Evolutionary conservation across 768 basidiomycete species (phyloP).

Genomic region (Amanita phalloides): DNA sequence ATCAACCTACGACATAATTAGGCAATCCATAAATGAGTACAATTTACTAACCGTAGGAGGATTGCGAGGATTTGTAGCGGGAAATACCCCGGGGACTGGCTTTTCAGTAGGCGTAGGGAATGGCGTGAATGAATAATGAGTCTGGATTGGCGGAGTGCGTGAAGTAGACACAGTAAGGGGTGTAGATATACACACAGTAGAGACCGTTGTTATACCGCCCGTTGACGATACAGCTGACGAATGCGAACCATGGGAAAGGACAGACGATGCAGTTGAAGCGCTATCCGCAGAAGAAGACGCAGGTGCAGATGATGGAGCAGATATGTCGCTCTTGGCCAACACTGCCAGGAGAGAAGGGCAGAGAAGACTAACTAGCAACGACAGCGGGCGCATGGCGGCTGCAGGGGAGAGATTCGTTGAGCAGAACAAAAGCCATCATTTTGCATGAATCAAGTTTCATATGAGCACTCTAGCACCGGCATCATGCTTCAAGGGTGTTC

Average conservation of each 20-base stretch:
- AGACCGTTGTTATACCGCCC: too few relatives aligned
- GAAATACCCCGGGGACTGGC: constrained; percentile 43
- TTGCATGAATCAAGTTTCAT: neutral
- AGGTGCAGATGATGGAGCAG: neutral
- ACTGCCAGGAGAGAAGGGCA: constrained; percentile 7
- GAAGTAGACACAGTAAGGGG: neutral
- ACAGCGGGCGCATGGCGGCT: neutral
- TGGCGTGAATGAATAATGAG: constrained; percentile 35
- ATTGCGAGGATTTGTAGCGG: constrained; percentile 38
- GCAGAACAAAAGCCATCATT: neutral
- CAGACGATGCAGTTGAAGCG: constrained; percentile 7
- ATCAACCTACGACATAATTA: constrained; percentile 16
- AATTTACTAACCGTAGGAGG: constrained; percentile 40
- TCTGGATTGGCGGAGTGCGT: neutral
- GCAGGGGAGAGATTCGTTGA: neutral
- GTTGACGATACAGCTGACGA: neutral
- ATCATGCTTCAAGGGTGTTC: neutral
- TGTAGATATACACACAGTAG: neutral
- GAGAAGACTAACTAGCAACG: neutral
- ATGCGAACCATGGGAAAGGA: neutral
- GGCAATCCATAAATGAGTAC: neutral
- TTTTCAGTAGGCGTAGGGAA: constrained; percentile 51
- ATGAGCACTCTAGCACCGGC: neutral
- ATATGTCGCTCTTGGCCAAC: neutral
- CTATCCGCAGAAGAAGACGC: constrained; percentile 7